Evolutionary conservation across 192 early-diverging fungal genomes (phyloP).

Genomic region (Backusella circina): DNA sequence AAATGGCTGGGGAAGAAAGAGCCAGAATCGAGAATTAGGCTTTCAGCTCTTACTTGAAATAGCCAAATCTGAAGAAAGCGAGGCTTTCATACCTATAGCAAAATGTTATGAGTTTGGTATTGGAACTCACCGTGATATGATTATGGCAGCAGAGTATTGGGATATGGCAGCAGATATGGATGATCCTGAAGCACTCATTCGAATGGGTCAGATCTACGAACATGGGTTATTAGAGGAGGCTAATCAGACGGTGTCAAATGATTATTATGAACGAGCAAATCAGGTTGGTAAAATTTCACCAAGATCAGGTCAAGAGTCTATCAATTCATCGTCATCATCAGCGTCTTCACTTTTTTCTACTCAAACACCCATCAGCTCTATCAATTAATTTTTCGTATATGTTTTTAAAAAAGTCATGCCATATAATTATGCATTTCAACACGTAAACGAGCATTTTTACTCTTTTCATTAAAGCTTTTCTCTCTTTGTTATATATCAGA

Average conservation of each 20-base stretch:
- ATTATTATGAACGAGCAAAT: background rate
- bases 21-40: conserved; percentile 3
- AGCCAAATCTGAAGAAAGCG: conserved; percentile 21
- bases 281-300: background rate
- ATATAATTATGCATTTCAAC: no score
- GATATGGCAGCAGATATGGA: conserved; percentile 23
- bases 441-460: no score
- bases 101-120: conserved; percentile 34
- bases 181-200: conserved; percentile 17
- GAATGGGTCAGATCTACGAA: conserved; percentile 17
- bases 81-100: conserved; percentile 24
- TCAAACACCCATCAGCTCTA: background rate
- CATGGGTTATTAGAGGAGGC: conserved; percentile 8
- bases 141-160: conserved; percentile 28
- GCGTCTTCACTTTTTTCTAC: background rate
- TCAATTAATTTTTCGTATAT: background rate
- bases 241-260: background rate
- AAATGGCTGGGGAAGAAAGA: conserved; percentile 27
- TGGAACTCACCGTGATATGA: conserved; percentile 8
- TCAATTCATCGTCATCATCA: background rate
- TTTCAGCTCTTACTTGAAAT: conserved; percentile 16
- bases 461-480: no score
- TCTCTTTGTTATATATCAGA: no score
- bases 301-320: background rate
- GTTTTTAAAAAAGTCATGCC: no score